Conservation (phyloP, 441 rosid species). For the Gossypium armourianum region DNA sequence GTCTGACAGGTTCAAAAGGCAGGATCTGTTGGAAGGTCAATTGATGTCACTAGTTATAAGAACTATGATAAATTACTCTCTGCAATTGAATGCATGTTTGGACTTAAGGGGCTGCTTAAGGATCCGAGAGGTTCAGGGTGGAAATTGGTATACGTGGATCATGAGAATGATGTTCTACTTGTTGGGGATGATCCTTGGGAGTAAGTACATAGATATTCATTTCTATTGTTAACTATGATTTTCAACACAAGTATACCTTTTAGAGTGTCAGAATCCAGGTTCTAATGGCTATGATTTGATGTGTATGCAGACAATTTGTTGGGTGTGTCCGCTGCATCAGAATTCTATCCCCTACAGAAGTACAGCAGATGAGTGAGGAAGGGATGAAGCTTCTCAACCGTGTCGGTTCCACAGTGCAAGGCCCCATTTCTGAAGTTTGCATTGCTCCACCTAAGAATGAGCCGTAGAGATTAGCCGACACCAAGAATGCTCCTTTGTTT, state of each 20-base stretch:
- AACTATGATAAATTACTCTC: slow-evolving; percentile 69
- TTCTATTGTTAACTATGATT: no score
- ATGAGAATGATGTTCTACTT: slow-evolving; percentile 83
- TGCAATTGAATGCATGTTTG: slow-evolving; percentile 87
- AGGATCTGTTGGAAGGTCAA: slow-evolving; percentile 92
- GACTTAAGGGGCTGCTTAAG: slow-evolving; percentile 73
- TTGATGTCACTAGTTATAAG: slow-evolving; percentile 71
- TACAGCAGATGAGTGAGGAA: slow-evolving; percentile 95
- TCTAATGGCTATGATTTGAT: slow-evolving; percentile 7
- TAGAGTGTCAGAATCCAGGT: not conserved
- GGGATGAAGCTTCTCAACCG: slow-evolving; percentile 85
- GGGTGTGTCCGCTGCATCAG: slow-evolving; percentile 94
- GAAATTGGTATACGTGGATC: slow-evolving; percentile 91
- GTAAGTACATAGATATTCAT: slow-evolving; percentile 34
- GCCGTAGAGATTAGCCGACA: not conserved
- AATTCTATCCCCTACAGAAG: slow-evolving; percentile 86
- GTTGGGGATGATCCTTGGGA: slow-evolving; percentile 99
- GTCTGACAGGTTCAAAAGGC: slow-evolving; percentile 76
- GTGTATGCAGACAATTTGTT: slow-evolving; percentile 61
- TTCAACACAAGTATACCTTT: not conserved
- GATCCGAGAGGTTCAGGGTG: slow-evolving; percentile 72
- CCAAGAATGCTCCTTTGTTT: not conserved
- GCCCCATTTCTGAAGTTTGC: slow-evolving; percentile 27
- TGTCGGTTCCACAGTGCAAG: slow-evolving; percentile 39
- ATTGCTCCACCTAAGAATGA: not conserved